Percentiles rank a stretch among this genome's conserved stretches.
These are phyloP conservation scores for Didymellaceae sp. DNA, from an alignment of 2,329 filamentous ascomycete species.

Conservation along the genomic window DNA sequence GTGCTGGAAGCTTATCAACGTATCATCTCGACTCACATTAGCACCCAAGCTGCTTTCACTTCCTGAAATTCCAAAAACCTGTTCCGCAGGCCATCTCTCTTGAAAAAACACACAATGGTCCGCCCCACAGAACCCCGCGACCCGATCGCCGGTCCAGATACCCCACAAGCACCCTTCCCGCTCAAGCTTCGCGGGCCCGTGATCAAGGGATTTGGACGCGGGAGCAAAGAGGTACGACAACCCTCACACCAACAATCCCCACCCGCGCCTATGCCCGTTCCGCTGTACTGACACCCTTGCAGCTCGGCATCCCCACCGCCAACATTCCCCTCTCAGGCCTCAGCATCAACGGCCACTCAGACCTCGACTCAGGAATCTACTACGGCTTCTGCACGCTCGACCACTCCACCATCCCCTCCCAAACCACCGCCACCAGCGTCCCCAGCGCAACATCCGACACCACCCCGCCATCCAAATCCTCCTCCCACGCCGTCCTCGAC, in stretches of 20 bases:
- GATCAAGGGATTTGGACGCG: slow-evolving; percentile 90
- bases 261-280: not conserved
- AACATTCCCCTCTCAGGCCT: slow-evolving; percentile 78
- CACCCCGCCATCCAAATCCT: slow-evolving; percentile 22
- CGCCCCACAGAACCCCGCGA: slow-evolving; percentile 33
- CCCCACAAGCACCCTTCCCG: slow-evolving; percentile 79
- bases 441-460: slow-evolving; percentile 29
- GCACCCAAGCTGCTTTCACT: not conserved
- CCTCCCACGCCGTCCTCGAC: slow-evolving; percentile 38
- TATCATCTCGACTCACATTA: not conserved
- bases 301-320: slow-evolving; percentile 96
- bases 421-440: slow-evolving; percentile 47
- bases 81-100: not conserved
- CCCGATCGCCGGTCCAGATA: slow-evolving; percentile 72
- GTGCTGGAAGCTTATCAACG: slow-evolving; percentile 5
- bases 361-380: slow-evolving; percentile 82
- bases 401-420: slow-evolving; percentile 46
- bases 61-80: not conserved
- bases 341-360: slow-evolving; percentile 68
- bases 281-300: slow-evolving; percentile 1
- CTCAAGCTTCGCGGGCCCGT: slow-evolving; percentile 84
- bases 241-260: not conserved
- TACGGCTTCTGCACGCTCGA: slow-evolving; percentile 86
- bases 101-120: slow-evolving; percentile 25
- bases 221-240: slow-evolving; percentile 79